phyloP scores from a whole-genome alignment of 2,329 filamentous ascomycete genomes.

The Aspergillus unguis region DNA sequence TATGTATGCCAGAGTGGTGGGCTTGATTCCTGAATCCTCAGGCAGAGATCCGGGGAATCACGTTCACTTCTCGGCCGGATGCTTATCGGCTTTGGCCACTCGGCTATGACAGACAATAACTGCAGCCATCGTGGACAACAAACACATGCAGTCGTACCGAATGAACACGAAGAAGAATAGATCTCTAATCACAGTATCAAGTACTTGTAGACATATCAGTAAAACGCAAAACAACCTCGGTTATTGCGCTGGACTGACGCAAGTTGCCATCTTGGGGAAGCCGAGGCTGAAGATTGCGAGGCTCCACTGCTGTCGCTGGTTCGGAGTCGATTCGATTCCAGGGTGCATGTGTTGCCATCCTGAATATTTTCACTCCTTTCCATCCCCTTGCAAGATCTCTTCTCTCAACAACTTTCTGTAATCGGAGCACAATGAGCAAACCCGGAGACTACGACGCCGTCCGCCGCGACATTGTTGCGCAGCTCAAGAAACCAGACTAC shows the following conservation, averaged over 20 bases:
- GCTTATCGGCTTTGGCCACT: too few species aligned
- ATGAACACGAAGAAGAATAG: too few species aligned
- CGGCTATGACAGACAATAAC: too few species aligned
- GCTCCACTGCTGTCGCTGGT: constrained; percentile 4
- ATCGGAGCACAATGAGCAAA: constrained; percentile 29
- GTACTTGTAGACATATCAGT: not conserved
- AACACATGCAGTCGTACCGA: too few species aligned
- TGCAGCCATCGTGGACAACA: too few species aligned
- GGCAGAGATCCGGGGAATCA: too few species aligned
- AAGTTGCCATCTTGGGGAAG: not conserved
- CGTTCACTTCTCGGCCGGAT: too few species aligned
- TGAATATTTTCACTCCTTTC: not conserved
- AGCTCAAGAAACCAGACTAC: constrained; percentile 60
- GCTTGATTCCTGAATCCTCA: too few species aligned
- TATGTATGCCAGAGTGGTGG: too few species aligned
- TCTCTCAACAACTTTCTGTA: not conserved
- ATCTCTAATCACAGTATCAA: not conserved
- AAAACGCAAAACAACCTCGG: constrained; percentile 14
- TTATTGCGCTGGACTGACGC: not conserved
- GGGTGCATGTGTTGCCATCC: constrained; percentile 9
- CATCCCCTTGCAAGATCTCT: not conserved
- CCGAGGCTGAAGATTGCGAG: not conserved
- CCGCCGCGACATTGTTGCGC: constrained; percentile 51
- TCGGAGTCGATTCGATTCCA: too few species aligned
- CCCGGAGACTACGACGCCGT: constrained; percentile 47